Base-by-base conservation (phyloP, 1,284 basidiomycete species). In the Pseudozyma thailandica region DNA sequence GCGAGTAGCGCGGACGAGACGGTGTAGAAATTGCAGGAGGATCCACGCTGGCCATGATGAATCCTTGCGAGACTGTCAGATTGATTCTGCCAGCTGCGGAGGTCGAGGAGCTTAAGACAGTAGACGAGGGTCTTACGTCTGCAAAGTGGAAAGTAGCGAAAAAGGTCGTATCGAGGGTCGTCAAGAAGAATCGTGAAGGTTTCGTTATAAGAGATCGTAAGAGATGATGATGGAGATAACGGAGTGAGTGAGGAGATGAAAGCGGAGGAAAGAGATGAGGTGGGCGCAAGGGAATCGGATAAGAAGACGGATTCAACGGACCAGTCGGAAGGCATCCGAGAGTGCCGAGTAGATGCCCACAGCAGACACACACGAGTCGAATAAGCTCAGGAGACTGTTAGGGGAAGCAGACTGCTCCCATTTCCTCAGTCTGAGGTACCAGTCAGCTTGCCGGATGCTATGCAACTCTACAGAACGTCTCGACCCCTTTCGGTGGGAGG, bases 1-100 rank as follows among this genome's bases (percentile, higher is more conserved):
- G 58, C 31, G 52, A 59, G 26, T 55, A 56, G 25, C 66, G 60
- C 12, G 70, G 70, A 2, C 70, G 59, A 2, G 70, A 72, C 0
- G 70, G 70, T 7, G 70, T 72, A 5, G 70, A 72, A 30, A 72
- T 72, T 44, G 55, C 60, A 12, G 58, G 50, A 3, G 54, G 53
- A 12, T 64, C 61, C 16, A 45, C n/a, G 26, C 41, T 60, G 6
- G 62, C 27, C 62, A 72, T 72, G 31, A 7, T 61, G 49, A 41
- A n/a, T n/a, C 6, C 23, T 7, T n/a, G n/a, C 38, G 33, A n/a
- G 33, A 35, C 8, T 35, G 8, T 35, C 15, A 35, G 33, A 31
- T 31, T 7, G 7, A 35, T 16, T 16, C 33, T 9, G 33, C 33
- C 15, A 35, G 33, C 8, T 35, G 6, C 15, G 33, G 5, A 7